phyloP scores from a whole-genome alignment of 805 yeast genomes.

The Saccharomycopsis malanga region DNA sequence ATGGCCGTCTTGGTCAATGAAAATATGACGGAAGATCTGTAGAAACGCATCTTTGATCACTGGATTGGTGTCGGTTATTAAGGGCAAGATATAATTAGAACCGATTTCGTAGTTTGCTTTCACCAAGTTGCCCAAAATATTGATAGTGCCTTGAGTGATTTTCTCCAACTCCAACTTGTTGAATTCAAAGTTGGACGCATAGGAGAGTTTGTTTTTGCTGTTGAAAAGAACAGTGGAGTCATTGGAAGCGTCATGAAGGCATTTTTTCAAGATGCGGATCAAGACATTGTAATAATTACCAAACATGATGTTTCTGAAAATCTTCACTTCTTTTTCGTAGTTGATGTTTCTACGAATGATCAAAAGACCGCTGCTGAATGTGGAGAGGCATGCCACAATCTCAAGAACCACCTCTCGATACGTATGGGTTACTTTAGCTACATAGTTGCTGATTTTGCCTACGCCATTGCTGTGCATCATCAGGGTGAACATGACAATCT shows the following conservation, averaged over 20 bases:
- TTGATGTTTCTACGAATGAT: conserved; percentile 49
- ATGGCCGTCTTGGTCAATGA: conserved; percentile 8
- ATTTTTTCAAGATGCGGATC: conserved; percentile 31
- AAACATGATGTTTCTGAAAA: conserved; percentile 54
- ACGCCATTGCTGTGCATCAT: not conserved
- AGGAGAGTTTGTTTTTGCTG: not conserved
- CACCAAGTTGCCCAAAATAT: conserved; percentile 16
- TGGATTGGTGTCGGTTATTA: conserved; percentile 15
- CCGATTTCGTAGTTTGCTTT: conserved; percentile 18
- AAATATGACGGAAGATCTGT: conserved; percentile 15
- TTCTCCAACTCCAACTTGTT: conserved; percentile 5
- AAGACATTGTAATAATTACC: conserved; percentile 64
- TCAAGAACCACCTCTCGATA: conserved; percentile 43
- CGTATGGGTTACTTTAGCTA: not conserved
- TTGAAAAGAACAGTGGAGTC: not conserved
- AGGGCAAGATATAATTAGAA: conserved; percentile 9
- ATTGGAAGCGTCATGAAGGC: conserved; percentile 27
- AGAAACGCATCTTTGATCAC: conserved; percentile 15
- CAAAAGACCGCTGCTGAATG: conserved; percentile 48
- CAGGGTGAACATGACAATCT: conserved; percentile 3
- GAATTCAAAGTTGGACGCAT: not conserved
- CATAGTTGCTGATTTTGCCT: not conserved
- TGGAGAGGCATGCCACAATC: conserved; percentile 50
- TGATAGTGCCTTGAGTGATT: conserved; percentile 5
- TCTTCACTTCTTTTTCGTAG: conserved; percentile 45